Evolutionary conservation across 768 basidiomycete species (phyloP), one percentile per base, ranked within the genome.

Genomic region (Strobilomyces echinocephalus): DNA sequence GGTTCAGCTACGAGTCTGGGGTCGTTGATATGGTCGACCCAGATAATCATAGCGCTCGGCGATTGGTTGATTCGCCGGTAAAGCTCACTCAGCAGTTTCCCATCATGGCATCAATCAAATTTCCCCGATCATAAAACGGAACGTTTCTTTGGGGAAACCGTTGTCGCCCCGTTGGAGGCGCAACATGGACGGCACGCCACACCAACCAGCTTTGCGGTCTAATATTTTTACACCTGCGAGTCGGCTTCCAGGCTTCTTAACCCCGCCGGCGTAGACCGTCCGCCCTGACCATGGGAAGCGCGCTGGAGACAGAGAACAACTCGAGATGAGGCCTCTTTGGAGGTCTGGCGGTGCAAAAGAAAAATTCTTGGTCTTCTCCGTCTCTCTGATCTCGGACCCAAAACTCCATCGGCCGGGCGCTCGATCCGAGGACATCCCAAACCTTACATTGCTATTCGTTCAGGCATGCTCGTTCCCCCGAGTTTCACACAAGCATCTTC

Each of bases 281-380:
- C 46, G 20, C 56, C 53, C 63, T 60, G 61, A 60, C 24, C 53
- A 57, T 57, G 53, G 53, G 63, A 65, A 54, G 36, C 12, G 7
- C 24, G 16, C 39, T 34, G n/a, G 38, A 40, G 20, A 31, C 26
- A 15, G n/a, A 35, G 20, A 12, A 18, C 10, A 21, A 30, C 35
- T 42, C 41, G 36, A 47, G 56, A 50, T n/a, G 52, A 30, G 51
- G 43, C 7, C 43, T 33, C 49, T 12, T 30, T 35, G 46, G 46
- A 48, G 34, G 16, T 35, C 31, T 36, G 46, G 40, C 54, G 46
- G 47, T 47, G 36, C 30, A 45, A 47, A 20, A 33, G n/a, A 54
- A 35, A 35, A 21, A 55, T 53, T 21, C 42, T 48, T 15, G 35
- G 12, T 45, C 18, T 28, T 50, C 24, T 30, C 16, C 39, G n/a